Base-by-base conservation (phyloP, 768 basidiomycete species). In the Naematelia encephala region DNA sequence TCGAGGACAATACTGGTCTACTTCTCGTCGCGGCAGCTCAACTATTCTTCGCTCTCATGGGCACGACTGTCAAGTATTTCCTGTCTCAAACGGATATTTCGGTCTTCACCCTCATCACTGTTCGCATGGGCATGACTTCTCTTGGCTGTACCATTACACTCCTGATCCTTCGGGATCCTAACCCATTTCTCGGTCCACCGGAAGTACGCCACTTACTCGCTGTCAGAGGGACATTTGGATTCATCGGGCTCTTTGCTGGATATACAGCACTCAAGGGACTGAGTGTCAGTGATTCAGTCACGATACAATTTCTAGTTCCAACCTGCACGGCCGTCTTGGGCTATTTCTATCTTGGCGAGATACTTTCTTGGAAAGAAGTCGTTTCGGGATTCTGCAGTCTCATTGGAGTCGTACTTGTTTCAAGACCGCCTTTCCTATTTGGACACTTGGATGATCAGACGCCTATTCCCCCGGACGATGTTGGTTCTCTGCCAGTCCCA, bases 391-490 rank as follows among this genome's bases (percentile, higher is more conserved):
- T 87, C 5, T 81, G 82, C 48, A 87, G 88, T 73, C 80, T 93
- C 28, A 44, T 82, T 8, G 91, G 91, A 0, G 89, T 91, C 8
- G 73, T 92, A 13, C 80, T 91, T 5, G 90, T 96, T 51, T 88
- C 90, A 11, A 81, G 89, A 30, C 91, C 91, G 0, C 78, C 81
- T 0, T 84, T 85, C 52, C 65, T 96, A 5, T 93, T 96, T 65
- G 87, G 86, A 21, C 76, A 5, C 10, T 14, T 28, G 16, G 29
- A 26, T 26, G 29, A 28, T 8, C 27, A 5, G 14, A n/a, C 27
- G 11, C 27, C 34, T 19, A 23, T 29, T n/a, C 29, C 51, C 16
- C 51, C 51, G 10, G 29, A 29, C 19, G 51, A 52, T 23, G 53
- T 42, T 5, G 59, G 44, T n/a, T 5, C 54, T 46, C 25, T 56